phyloP scores from a whole-genome alignment of 2,329 filamentous ascomycete species.

The Colletotrichum destructivum region DNA sequence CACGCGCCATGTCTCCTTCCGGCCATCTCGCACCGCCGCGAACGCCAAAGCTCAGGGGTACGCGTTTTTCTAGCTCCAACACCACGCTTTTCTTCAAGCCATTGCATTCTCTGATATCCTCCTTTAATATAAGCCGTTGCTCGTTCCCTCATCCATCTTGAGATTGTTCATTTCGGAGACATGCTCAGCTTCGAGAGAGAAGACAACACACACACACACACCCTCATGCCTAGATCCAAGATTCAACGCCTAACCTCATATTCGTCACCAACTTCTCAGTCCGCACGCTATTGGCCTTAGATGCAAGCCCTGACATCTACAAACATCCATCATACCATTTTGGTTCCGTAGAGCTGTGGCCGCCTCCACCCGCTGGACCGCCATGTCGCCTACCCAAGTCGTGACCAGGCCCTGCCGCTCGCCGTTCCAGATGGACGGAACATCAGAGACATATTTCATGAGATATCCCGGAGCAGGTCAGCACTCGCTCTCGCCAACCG shows the following conservation, averaged over 20 bases:
- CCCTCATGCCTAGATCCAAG: background rate
- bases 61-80: slow-evolving; percentile 13
- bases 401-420: slow-evolving; percentile 23
- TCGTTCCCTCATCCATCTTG: slow-evolving; percentile 1
- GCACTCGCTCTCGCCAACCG: background rate
- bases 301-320: slow-evolving; percentile 10
- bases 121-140: slow-evolving; percentile 25
- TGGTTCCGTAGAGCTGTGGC: background rate
- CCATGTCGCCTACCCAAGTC: slow-evolving; percentile 39
- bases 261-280: background rate
- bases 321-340: background rate
- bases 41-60: slow-evolving; percentile 9
- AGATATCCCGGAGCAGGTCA: slow-evolving; percentile 37
- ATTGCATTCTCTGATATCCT: background rate
- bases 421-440: slow-evolving; percentile 34
- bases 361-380: background rate
- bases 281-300: background rate
- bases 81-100: slow-evolving; percentile 20
- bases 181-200: background rate
- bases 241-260: background rate
- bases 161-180: background rate
- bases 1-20: slow-evolving; percentile 22
- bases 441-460: slow-evolving; percentile 33
- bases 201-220: background rate
- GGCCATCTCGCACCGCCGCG: slow-evolving; percentile 19